These are phyloP conservation scores for Alloascoidea hylecoeti DNA, from an alignment of 805 yeast species.

Conservation along the genomic window DNA sequence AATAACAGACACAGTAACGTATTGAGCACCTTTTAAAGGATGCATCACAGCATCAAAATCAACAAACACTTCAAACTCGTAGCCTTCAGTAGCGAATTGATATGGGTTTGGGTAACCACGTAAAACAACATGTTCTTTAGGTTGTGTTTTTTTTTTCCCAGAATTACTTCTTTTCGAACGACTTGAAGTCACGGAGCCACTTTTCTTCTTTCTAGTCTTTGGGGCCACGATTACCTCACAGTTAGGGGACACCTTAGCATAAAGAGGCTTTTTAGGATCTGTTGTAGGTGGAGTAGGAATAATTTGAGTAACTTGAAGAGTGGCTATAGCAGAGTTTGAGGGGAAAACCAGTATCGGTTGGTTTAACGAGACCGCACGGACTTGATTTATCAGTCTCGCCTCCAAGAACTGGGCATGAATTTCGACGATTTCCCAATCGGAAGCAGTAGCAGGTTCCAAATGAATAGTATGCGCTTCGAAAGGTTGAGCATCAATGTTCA, in stretches of 20 bases:
- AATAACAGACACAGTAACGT: constrained; percentile 18
- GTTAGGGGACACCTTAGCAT: constrained; percentile 43
- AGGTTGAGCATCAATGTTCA: constrained; percentile 32
- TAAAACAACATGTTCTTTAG: constrained; percentile 18
- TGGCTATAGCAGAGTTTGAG: constrained; percentile 43
- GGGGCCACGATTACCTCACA: constrained; percentile 76
- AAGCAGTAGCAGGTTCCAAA: constrained; percentile 61
- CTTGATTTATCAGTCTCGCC: constrained; percentile 59
- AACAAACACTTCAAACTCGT: constrained; percentile 27
- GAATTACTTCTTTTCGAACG: constrained; percentile 11
- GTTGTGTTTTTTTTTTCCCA: constrained; percentile 4
- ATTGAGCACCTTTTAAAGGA: constrained; percentile 17
- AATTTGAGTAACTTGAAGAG: constrained; percentile 35
- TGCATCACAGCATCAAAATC: constrained; percentile 24
- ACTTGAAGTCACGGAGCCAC: constrained; percentile 12
- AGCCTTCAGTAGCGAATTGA: constrained; percentile 10
- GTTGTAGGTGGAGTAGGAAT: constrained; percentile 22
- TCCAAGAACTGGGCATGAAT: constrained; percentile 69
- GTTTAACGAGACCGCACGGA: constrained; percentile 52
- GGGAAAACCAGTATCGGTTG: constrained; percentile 62
- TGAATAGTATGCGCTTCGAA: constrained; percentile 48
- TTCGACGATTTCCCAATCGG: constrained; percentile 90
- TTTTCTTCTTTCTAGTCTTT: constrained; percentile 18
- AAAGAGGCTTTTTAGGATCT: constrained; percentile 11
- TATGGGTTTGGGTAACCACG: constrained; percentile 42